phyloP scores from a whole-genome alignment of 73 alveolate genomes.

The Paramecium primaurelia region DNA sequence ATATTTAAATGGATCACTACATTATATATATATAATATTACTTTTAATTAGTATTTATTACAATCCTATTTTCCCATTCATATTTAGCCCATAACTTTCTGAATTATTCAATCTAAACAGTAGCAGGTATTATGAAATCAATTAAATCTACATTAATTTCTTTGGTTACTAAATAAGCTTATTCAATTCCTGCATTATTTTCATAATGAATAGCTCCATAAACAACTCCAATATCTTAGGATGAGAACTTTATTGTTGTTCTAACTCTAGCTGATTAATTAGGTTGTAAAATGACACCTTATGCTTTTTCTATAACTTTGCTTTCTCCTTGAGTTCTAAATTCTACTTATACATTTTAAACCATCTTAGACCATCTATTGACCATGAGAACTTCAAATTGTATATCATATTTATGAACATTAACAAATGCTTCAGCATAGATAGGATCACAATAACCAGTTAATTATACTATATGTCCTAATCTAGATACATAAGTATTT shows the following conservation, averaged over 20 bases:
- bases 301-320: slow-evolving; percentile 91
- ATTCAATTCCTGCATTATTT: slow-evolving; percentile 83
- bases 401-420: slow-evolving; percentile 88
- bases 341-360: slow-evolving; percentile 85
- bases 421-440: slow-evolving; percentile 89
- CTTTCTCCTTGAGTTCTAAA: slow-evolving; percentile 87
- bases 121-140: slow-evolving; percentile 84
- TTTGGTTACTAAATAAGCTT: slow-evolving; percentile 75
- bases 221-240: slow-evolving; percentile 90
- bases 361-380: slow-evolving; percentile 84
- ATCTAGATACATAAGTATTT: slow-evolving; percentile 40
- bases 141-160: slow-evolving; percentile 89
- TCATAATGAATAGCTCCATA: slow-evolving; percentile 93
- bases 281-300: slow-evolving; percentile 80
- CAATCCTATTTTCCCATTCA: slow-evolving; percentile 96
- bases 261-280: slow-evolving; percentile 73
- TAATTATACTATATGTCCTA: slow-evolving; percentile 63
- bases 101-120: slow-evolving; percentile 80
- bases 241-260: slow-evolving; percentile 82
- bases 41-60: slow-evolving; percentile 71
- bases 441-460: slow-evolving; percentile 96
- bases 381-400: slow-evolving; percentile 78
- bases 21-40: neutral
- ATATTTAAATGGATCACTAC: neutral
- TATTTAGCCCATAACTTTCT: slow-evolving; percentile 95